Evolutionary conservation across 352 stramenopile genomes (phyloP), one percentile per base, ranked within the genome.

Genomic region (Blastocystis sp.): DNA sequence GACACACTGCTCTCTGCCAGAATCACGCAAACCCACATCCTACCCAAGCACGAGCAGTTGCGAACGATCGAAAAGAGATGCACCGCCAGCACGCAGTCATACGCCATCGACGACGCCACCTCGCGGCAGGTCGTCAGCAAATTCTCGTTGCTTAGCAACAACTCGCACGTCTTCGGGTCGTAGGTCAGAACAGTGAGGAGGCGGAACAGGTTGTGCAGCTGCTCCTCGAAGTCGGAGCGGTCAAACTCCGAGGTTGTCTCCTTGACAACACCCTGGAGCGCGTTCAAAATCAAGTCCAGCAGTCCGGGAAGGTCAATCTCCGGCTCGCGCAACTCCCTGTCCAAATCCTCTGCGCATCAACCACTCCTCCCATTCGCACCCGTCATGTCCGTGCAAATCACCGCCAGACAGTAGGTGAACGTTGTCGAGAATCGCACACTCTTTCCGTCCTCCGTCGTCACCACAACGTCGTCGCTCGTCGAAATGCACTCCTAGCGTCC

Each of bases 341-440:
- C 69, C 42, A 81, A 29, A 32, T 32, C 48, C 27, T 81, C 69
- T 81, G 29, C 34, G 7, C 27, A 0, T 81, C 24, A 81, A 4
- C 16, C 14, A 16, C 9, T 9, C 8, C 6, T 29, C n/a, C 18
- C 1, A 40, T 21, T 18, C 44, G 1, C 9, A 81, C 69, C 27
- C 16, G 29, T 65, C 69, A 81, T 81, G 9, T 34, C 56, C 2
- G 69, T 24, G 53, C 46, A 48, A n/a, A 81, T 81, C 6, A 51
- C 24, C 16, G 46, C 69, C 4, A 81, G 53, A 61, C 69, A 81
- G 69, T 65, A 81, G 29, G 48, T 46, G 53, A 81, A 81, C 18
- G 48, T 42, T 24, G 69, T 32, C 44, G 69, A 81, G 46, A 81
- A 81, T 27, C 38, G 46, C 1, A 81, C 29, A 29, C 21, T 32